phyloP scores from a whole-genome alignment of 1,284 basidiomycete genomes.

The Cutaneotrichosporon sp. region DNA sequence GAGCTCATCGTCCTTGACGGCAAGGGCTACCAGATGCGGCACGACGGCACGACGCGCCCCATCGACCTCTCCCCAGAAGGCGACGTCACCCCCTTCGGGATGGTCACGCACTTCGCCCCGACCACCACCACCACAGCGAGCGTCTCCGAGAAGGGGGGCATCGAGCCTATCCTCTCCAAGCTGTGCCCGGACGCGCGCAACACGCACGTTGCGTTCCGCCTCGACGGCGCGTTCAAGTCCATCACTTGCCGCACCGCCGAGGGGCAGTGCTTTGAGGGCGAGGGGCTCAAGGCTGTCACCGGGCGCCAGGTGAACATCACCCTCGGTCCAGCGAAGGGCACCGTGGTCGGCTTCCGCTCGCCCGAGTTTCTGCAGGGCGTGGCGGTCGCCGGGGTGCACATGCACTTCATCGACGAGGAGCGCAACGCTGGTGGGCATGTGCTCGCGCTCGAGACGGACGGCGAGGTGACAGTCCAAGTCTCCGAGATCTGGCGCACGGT shows the following conservation, averaged over 20 bases:
- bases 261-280: conserved; percentile 20
- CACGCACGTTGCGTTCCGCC: conserved; percentile 21
- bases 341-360: conserved; percentile 21
- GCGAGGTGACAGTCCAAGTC: conserved; percentile 18
- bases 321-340: conserved; percentile 12
- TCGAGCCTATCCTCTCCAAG: conserved; percentile 12
- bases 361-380: conserved; percentile 22
- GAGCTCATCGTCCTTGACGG: conserved; percentile 23
- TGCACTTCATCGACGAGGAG: conserved; percentile 25
- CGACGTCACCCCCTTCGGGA: conserved; percentile 21
- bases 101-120: conserved; percentile 15
- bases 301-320: conserved; percentile 14
- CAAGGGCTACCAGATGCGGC: conserved; percentile 19
- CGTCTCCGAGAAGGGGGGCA: conserved; percentile 11
- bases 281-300: conserved; percentile 16
- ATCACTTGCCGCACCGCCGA: conserved; percentile 20
- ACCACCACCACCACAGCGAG: background rate
- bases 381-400: conserved; percentile 21
- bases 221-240: conserved; percentile 20
- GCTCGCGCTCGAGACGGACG: conserved; percentile 23
- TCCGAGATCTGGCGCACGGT: conserved; percentile 13
- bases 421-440: conserved; percentile 19
- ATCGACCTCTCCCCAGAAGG: conserved; percentile 1
- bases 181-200: conserved; percentile 14
- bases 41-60: conserved; percentile 18